These are phyloP conservation scores for Calonectria hawksworthii DNA, from an alignment of 2,329 filamentous ascomycete species.

Conservation along the genomic window DNA sequence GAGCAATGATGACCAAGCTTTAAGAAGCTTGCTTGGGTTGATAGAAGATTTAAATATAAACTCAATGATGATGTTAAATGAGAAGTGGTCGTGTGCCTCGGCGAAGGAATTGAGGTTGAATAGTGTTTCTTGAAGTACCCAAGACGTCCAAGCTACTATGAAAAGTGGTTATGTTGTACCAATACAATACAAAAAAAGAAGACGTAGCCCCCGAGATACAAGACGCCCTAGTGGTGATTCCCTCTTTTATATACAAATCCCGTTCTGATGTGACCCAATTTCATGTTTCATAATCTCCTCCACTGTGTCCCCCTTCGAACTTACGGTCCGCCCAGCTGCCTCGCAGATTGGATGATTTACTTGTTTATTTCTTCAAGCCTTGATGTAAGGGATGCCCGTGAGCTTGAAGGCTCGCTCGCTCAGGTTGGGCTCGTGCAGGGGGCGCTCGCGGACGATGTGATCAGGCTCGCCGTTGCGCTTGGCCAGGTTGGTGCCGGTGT, in stretches of 20 bases:
- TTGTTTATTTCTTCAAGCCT: neutral
- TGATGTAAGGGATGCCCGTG: slow-evolving; percentile 42
- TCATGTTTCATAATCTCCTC: neutral
- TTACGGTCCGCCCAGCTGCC: neutral
- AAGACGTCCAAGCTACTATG: slow-evolving; percentile 18
- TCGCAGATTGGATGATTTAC: neutral
- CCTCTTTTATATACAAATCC: slow-evolving; percentile 12
- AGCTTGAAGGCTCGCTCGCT: slow-evolving; percentile 39
- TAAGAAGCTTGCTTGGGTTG: slow-evolving; percentile 32
- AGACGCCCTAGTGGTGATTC: slow-evolving; percentile 8
- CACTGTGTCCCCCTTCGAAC: neutral
- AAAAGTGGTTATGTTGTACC: neutral
- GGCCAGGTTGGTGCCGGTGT: slow-evolving; percentile 33
- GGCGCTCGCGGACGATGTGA: slow-evolving; percentile 32
- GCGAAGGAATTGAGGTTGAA: neutral
- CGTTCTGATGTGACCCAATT: neutral
- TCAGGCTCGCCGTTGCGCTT: slow-evolving; percentile 40
- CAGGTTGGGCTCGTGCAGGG: slow-evolving; percentile 35
- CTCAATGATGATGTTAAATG: slow-evolving; percentile 32
- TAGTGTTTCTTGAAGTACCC: neutral
- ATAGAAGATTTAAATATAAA: slow-evolving; percentile 46
- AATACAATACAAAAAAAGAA: neutral
- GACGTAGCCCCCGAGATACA: slow-evolving; percentile 20
- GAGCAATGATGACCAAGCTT: slow-evolving; percentile 31
- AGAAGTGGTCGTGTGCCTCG: neutral